Conservation (phyloP, 2,329 filamentous ascomycete species). For the Triangularia setosa region DNA sequence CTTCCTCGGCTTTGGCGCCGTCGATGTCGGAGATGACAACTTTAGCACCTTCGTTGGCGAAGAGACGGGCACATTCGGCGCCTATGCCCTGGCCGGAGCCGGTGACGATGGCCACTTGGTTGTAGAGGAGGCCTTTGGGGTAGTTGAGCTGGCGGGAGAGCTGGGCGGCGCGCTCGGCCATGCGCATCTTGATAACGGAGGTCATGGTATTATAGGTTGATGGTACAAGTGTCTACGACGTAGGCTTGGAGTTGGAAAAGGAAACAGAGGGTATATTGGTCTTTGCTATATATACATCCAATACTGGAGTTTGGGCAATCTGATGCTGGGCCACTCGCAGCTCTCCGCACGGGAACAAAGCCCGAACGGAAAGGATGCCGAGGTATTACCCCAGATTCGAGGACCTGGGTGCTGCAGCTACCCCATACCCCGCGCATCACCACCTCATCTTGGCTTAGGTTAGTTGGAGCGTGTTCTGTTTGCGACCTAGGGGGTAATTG, state of each 20-base stretch:
- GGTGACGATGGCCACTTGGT: conserved; percentile 83
- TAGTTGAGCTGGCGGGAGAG: conserved; percentile 77
- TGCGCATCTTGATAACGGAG: conserved; percentile 25
- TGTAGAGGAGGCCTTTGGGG: conserved; percentile 71
- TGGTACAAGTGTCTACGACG: not conserved
- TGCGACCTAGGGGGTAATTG: not conserved
- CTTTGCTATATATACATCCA: not conserved
- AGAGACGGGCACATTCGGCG: conserved; percentile 75
- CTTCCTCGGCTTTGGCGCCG: conserved; percentile 62
- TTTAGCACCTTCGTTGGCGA: conserved; percentile 83
- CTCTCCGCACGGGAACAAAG: not conserved
- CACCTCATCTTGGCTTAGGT: not conserved
- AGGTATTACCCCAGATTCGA: conserved; percentile 4
- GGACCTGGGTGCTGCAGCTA: not conserved
- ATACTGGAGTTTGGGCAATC: not conserved
- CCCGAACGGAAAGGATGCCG: not conserved
- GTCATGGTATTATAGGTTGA: not conserved
- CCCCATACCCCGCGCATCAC: conserved; percentile 7
- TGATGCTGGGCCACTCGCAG: no score
- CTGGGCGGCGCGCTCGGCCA: conserved; percentile 62
- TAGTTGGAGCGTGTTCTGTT: not conserved
- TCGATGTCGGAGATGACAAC: conserved; percentile 85
- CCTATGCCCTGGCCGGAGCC: conserved; percentile 85
- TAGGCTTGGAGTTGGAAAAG: not conserved
- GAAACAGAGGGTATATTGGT: not conserved